phyloP scores from a whole-genome alignment of 139 green algal genomes.

The Klebsormidium nitens region DNA sequence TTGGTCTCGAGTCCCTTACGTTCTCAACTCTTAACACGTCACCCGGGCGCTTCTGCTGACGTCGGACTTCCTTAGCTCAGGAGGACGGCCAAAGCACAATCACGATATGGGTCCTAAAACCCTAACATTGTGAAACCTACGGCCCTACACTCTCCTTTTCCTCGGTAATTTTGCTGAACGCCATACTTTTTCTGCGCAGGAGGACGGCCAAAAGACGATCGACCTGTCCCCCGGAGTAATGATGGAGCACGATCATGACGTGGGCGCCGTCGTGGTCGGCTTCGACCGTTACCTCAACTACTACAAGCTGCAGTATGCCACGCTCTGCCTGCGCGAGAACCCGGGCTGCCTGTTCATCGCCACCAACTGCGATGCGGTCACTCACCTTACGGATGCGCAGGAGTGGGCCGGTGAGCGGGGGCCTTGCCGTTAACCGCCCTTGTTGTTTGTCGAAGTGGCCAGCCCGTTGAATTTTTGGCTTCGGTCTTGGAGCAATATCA shows the following conservation, averaged over 20 bases:
- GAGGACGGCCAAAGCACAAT: too few species aligned
- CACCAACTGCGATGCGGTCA: slow-evolving; percentile 97
- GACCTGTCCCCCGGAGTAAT: slow-evolving; percentile 70
- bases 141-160: too few species aligned
- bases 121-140: too few species aligned
- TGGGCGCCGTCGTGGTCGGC: slow-evolving; percentile 92
- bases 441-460: too few species aligned
- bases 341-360: slow-evolving; percentile 96
- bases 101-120: too few species aligned
- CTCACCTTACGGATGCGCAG: slow-evolving; percentile 94
- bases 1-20: too few species aligned
- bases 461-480: too few species aligned
- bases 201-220: slow-evolving; percentile 78
- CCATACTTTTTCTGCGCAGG: slow-evolving; percentile 35
- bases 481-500: too few species aligned
- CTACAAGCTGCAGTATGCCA: slow-evolving; percentile 99
- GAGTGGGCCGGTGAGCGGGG: slow-evolving; percentile 96
- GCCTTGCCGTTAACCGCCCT: too few species aligned
- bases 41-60: too few species aligned
- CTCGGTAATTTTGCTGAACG: too few species aligned
- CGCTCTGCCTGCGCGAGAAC: slow-evolving; percentile 97
- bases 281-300: slow-evolving; percentile 99
- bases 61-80: slow-evolving; percentile 26
- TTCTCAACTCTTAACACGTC: too few species aligned
- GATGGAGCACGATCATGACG: slow-evolving; percentile 86